Percentiles rank a stretch among this genome's conserved stretches.
phyloP scores from a whole-genome alignment of 2,329 filamentous ascomycete genomes.

The Aspergillus novoparasiticus region DNA sequence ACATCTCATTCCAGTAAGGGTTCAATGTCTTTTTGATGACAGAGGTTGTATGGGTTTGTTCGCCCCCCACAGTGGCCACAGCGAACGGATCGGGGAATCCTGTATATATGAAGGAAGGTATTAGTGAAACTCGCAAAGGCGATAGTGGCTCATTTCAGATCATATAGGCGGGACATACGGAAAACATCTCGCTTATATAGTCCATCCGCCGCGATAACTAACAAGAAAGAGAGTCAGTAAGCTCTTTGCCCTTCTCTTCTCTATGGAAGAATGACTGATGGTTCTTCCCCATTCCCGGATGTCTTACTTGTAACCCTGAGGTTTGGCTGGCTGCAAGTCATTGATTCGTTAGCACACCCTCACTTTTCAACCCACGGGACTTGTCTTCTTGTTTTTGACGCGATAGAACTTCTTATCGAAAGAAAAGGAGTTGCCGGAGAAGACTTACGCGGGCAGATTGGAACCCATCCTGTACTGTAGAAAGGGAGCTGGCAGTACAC shows the following conservation, averaged over 20 bases:
- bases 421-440: constrained; percentile 6
- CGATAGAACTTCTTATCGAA: neutral
- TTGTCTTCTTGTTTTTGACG: neutral
- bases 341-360: constrained; percentile 22
- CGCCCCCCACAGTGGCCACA: constrained; percentile 93
- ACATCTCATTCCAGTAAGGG: constrained; percentile 99
- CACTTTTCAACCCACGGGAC: neutral
- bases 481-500: constrained; percentile 29
- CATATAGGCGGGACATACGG: constrained; percentile 62
- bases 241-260: neutral
- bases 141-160: neutral
- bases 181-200: constrained; percentile 99
- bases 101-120: constrained; percentile 42
- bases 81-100: constrained; percentile 98
- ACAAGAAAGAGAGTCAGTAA: constrained; percentile 6
- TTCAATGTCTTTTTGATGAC: constrained; percentile 98
- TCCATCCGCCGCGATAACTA: constrained; percentile 98
- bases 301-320: constrained; percentile 84
- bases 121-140: constrained; percentile 7
- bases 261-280: neutral
- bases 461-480: constrained; percentile 54
- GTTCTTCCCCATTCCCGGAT: neutral
- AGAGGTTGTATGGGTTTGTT: constrained; percentile 96
- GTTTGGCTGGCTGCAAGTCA: constrained; percentile 70
- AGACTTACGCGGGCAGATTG: constrained; percentile 64